These are phyloP conservation scores for Brassica nigra DNA, from an alignment of 345 rosid genomes.

Conservation along the genomic window DNA sequence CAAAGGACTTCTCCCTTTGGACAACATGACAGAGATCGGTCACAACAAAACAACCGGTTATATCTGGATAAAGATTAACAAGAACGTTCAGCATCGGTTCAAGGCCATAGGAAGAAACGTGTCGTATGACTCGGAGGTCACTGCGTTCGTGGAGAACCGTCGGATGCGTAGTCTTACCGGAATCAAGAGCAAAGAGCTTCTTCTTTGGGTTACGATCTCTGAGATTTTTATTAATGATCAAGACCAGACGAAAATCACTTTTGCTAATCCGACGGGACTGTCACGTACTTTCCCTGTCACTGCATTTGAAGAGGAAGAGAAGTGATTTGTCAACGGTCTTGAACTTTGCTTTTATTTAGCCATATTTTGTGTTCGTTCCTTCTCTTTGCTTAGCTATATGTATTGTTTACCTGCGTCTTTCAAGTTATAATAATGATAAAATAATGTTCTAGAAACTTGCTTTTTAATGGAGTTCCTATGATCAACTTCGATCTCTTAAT, in stretches of 20 bases:
- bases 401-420: not conserved
- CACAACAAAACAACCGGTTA: constrained; percentile 54
- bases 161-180: constrained; percentile 54
- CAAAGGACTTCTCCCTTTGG: constrained; percentile 56
- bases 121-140: constrained; percentile 54
- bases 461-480: not conserved
- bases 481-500: too few relatives aligned
- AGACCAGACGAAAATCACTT: constrained; percentile 45
- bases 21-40: constrained; percentile 59
- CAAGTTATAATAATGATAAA: not conserved
- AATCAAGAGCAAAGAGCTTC: constrained; percentile 58
- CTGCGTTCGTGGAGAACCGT: constrained; percentile 54
- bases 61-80: constrained; percentile 63
- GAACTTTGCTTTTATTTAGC: not conserved
- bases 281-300: constrained; percentile 58
- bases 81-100: constrained; percentile 48
- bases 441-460: not conserved
- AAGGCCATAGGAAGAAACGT: constrained; percentile 43
- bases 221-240: constrained; percentile 48
- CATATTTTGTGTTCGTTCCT: not conserved
- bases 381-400: constrained; percentile 7
- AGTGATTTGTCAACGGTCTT: constrained; percentile 22
- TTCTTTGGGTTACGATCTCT: constrained; percentile 60
- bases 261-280: constrained; percentile 52
- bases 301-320: constrained; percentile 47